These are phyloP conservation scores for Metarhizium robertsii DNA, from an alignment of 2,329 filamentous ascomycete species.

Conservation along the genomic window DNA sequence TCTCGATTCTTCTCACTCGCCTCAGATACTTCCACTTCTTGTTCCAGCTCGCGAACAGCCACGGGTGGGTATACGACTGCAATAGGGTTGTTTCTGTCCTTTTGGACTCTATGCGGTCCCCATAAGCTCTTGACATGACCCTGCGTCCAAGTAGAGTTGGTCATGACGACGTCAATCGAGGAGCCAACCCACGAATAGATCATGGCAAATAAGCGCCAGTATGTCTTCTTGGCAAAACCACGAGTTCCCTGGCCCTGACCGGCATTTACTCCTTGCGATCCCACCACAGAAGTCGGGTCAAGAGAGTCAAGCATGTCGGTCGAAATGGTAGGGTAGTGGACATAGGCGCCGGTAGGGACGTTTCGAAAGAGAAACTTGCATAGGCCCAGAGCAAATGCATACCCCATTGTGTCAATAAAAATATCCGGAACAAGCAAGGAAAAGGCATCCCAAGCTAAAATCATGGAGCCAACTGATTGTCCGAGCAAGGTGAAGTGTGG, in stretches of 20 bases:
- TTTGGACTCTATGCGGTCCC: constrained; percentile 47
- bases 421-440: constrained; percentile 85
- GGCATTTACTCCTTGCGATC: constrained; percentile 67
- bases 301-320: constrained; percentile 92
- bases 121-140: constrained; percentile 73
- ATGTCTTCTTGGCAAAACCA: constrained; percentile 64
- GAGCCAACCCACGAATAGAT: constrained; percentile 77
- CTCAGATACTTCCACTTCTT: constrained; percentile 60
- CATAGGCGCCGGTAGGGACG: constrained; percentile 84
- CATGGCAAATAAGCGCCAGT: constrained; percentile 79
- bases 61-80: constrained; percentile 85
- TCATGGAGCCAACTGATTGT: constrained; percentile 82
- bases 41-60: constrained; percentile 74
- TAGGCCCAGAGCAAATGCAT: constrained; percentile 80
- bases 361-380: constrained; percentile 71
- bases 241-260: constrained; percentile 66
- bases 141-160: constrained; percentile 93
- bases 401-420: constrained; percentile 97
- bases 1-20: constrained; percentile 61
- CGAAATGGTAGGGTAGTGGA: constrained; percentile 96
- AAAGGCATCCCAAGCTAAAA: constrained; percentile 88
- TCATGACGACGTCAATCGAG: constrained; percentile 89
- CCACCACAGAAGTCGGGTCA: constrained; percentile 49
- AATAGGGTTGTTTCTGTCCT: constrained; percentile 43
- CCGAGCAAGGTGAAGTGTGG: constrained; percentile 87